Evolutionary conservation across 495 filamentous ascomycete genomes (phyloP).

Genomic region (Xylaria venustula): DNA sequence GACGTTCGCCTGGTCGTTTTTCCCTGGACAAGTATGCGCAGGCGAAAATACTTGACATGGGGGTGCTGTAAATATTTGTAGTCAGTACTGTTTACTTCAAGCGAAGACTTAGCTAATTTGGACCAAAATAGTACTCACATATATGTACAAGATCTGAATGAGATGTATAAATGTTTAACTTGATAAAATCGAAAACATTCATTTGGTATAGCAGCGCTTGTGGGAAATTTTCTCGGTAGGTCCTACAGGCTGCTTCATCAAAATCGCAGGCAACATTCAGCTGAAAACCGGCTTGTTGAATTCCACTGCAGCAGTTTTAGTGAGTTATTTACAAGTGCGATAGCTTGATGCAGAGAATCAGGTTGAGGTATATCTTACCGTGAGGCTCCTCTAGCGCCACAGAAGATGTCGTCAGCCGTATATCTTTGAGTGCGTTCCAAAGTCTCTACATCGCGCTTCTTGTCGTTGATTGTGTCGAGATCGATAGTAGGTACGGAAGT

Average conservation of each 20-base stretch:
- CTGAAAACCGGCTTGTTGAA: conserved; percentile 43
- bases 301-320: conserved; percentile 43
- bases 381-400: conserved; percentile 71
- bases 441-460: background rate
- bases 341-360: background rate
- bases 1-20: conserved; percentile 68
- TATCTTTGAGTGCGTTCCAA: conserved; percentile 37
- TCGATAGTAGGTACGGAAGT: background rate
- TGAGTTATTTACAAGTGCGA: background rate
- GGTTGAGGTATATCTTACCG: background rate
- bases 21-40: conserved; percentile 61
- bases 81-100: background rate
- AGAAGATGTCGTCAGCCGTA: conserved; percentile 65
- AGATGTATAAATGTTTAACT: conserved; percentile 9
- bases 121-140: conserved; percentile 35
- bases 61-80: conserved; percentile 40
- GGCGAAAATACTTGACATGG: conserved; percentile 79
- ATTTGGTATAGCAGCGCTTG: conserved; percentile 37
- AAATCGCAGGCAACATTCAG: conserved; percentile 62
- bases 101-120: no score
- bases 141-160: conserved; percentile 68
- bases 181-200: conserved; percentile 44
- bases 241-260: conserved; percentile 47
- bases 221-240: conserved; percentile 61
- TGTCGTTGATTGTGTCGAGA: background rate